Percentiles rank a stretch among this genome's conserved stretches.
These are phyloP conservation scores for Colletotrichum sp. DNA, from an alignment of 2,329 filamentous ascomycete species.

Conservation along the genomic window DNA sequence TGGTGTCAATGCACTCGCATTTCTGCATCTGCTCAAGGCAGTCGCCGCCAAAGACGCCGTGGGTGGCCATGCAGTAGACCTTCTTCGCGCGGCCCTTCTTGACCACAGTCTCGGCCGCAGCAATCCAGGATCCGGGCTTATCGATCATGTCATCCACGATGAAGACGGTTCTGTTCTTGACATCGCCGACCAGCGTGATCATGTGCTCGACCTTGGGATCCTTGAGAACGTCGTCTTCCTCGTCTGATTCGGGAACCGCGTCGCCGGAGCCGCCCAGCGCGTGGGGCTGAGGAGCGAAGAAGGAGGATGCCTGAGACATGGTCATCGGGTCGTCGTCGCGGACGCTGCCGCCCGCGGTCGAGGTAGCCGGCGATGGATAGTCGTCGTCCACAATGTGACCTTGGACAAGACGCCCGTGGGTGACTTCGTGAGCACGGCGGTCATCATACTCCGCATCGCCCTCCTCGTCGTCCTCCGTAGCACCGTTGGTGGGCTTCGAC, in stretches of 20 bases:
- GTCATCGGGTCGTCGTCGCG: constrained; percentile 82
- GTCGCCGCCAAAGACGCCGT: constrained; percentile 91
- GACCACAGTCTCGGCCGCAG: constrained; percentile 93
- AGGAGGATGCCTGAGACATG: constrained; percentile 79
- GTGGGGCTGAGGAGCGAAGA: constrained; percentile 74
- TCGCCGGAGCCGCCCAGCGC: constrained; percentile 86
- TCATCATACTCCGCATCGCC: constrained; percentile 70
- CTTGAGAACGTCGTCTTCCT: constrained; percentile 89
- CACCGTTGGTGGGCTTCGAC: background rate
- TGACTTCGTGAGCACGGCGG: constrained; percentile 85
- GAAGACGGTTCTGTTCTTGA: constrained; percentile 85
- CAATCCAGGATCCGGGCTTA: constrained; percentile 95
- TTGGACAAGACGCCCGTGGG: constrained; percentile 87
- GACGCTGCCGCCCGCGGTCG: constrained; percentile 69
- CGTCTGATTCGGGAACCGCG: constrained; percentile 81
- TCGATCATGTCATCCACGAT: constrained; percentile 99
- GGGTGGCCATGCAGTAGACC: constrained; percentile 97
- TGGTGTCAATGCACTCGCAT: constrained; percentile 91
- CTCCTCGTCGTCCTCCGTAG: constrained; percentile 30
- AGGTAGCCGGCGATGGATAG: constrained; percentile 79
- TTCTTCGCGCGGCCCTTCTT: constrained; percentile 91
- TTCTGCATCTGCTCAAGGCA: constrained; percentile 88
- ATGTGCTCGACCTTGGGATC: constrained; percentile 87
- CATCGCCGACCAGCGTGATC: constrained; percentile 96
- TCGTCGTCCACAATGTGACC: constrained; percentile 96